Percentiles rank a stretch among this genome's conserved stretches.
phyloP scores from a whole-genome alignment of 192 early-diverging fungal species.

The Lobosporangium transversale region DNA sequence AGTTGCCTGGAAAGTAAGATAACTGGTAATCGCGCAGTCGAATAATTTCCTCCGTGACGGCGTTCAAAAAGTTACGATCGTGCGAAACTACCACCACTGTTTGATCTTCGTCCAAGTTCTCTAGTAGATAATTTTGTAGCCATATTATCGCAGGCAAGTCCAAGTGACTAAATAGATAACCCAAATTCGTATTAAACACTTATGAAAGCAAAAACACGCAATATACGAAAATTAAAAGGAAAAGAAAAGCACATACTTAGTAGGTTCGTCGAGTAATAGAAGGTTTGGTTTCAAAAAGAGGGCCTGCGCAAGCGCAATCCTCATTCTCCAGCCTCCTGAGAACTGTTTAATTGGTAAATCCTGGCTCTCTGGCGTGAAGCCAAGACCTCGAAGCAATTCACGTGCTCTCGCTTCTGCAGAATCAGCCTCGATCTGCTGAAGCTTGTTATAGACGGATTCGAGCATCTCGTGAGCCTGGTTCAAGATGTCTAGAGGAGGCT shows the following conservation, averaged over 20 bases:
- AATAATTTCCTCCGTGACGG: constrained; percentile 79
- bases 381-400: constrained; percentile 78
- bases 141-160: constrained; percentile 94
- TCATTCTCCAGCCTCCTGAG: constrained; percentile 92
- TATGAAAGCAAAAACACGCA: not conserved
- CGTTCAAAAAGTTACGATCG: constrained; percentile 88
- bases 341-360: constrained; percentile 72
- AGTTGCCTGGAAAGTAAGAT: constrained; percentile 86
- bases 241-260: constrained; percentile 54
- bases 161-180: constrained; percentile 62
- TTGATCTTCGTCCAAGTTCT: constrained; percentile 60
- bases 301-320: constrained; percentile 86
- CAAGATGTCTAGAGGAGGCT: constrained; percentile 59
- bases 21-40: constrained; percentile 77
- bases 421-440: constrained; percentile 70
- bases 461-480: constrained; percentile 69
- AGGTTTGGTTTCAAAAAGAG: constrained; percentile 85
- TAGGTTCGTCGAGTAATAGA: constrained; percentile 87
- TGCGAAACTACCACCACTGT: constrained; percentile 91
- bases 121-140: constrained; percentile 83
- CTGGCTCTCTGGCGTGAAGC: constrained; percentile 72
- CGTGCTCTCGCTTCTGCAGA: constrained; percentile 73
- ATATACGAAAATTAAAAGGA: not conserved
- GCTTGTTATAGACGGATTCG: constrained; percentile 63
- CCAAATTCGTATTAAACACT: not conserved